Conservation (phyloP, 2,329 filamentous ascomycete species). For the Cercospora sesami region DNA sequence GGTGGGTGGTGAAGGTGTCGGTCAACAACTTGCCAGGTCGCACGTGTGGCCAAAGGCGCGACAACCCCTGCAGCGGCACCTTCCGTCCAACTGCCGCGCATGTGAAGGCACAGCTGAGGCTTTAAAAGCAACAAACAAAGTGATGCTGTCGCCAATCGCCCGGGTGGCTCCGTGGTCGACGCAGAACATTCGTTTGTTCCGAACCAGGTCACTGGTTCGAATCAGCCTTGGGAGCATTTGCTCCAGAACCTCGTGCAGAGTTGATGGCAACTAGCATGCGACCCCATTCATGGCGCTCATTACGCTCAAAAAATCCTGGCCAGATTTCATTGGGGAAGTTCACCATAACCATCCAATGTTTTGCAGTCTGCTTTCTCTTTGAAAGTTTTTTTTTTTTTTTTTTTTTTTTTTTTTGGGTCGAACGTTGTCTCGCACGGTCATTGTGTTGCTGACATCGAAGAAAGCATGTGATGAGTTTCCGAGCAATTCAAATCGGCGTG, state of each 20-base stretch:
- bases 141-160: not conserved
- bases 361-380: not conserved
- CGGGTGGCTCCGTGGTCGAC: not conserved
- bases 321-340: not conserved
- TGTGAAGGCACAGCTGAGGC: not conserved
- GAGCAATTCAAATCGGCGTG: no score
- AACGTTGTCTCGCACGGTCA: no score
- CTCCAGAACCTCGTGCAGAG: not conserved
- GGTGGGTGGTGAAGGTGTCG: no score
- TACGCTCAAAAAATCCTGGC: not conserved
- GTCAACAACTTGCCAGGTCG: no score
- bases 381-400: not conserved
- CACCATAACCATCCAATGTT: not conserved
- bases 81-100: no score
- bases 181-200: not conserved
- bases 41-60: no score
- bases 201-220: not conserved
- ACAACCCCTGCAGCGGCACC: no score
- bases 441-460: no score
- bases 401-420: not conserved
- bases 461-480: no score
- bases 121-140: not conserved
- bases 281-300: not conserved
- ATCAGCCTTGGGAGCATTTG: not conserved
- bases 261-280: not conserved